Base-by-base conservation (phyloP, 192 early-diverging fungal species). In the Haplosporangium gracile region DNA sequence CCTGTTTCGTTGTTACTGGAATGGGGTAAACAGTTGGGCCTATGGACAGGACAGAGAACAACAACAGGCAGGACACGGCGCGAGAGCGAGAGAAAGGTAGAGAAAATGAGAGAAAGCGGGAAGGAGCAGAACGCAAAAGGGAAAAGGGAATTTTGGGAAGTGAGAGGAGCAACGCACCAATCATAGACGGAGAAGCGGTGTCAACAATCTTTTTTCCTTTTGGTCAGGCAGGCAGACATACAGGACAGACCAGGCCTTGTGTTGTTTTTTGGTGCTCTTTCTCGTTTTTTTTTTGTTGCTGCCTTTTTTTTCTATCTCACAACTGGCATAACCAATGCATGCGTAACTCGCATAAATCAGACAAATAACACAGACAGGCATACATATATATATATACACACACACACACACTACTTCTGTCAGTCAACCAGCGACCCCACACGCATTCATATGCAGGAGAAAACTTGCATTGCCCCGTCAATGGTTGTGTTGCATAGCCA, bases 71-170 rank as follows among this genome's bases (percentile, higher is more conserved):
- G 60, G 39, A 34, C 36, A 75, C 26, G 8, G 75, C 60, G 63
- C 42, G 60, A 65, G 75, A 76, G 60, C 32, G 22, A 18, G 42
- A 43, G 15, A 16, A 49, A 16, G 15, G 47, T 5, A 5, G 49
- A 51, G 49, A 49, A 18, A 2, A 13, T 16, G 20, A 51, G 18
- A 5, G 49, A 75, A 39, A 57, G 38, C 42, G 38, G 49, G 32
- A 75, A 55, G n/a, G 72, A 42, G 42, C 72, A 42, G 5, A 74
- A 74, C 72, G 43, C 16, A 51, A 47, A 51, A 74, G 39, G 72
- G 42, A 32, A 32, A 74, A 51, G 11, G 57, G 38, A 55, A 42
- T 34, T 38, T 16, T n/a, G 74, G n/a, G 38, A 8, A 39, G 39
- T 51, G 55, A 39, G 13, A 43, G 34, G 34, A n/a, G 16, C 22